Evolutionary conservation across 2,329 filamentous ascomycete genomes (phyloP).

Genomic region (Ascochyta rabiei): DNA sequence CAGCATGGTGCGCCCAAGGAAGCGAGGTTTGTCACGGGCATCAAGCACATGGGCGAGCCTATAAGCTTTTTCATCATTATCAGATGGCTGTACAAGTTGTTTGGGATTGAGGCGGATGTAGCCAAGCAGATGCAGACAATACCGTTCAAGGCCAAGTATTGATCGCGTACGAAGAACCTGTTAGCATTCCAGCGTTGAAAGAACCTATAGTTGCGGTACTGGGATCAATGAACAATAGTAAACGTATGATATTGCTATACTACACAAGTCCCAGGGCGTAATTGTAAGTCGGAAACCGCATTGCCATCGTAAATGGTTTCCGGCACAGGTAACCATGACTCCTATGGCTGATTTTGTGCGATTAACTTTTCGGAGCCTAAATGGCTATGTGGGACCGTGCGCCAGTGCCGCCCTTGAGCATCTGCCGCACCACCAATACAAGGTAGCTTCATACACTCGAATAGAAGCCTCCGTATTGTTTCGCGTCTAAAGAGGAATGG

Average conservation of each 20-base stretch:
- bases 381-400: too few relatives aligned
- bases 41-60: constrained; percentile 60
- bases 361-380: too few relatives aligned
- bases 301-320: too few relatives aligned
- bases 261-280: too few relatives aligned
- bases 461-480: not conserved
- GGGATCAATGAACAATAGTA: too few relatives aligned
- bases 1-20: constrained; percentile 61
- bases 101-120: constrained; percentile 52
- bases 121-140: constrained; percentile 55
- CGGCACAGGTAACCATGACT: too few relatives aligned
- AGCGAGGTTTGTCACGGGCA: constrained; percentile 52
- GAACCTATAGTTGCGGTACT: not conserved
- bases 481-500: not conserved
- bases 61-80: constrained; percentile 57
- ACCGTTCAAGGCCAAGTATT: constrained; percentile 55
- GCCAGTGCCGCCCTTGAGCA: too few relatives aligned
- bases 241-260: too few relatives aligned
- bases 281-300: too few relatives aligned
- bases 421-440: too few relatives aligned
- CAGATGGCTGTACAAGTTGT: constrained; percentile 57
- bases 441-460: not conserved
- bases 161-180: not conserved
- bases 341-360: too few relatives aligned
- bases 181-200: not conserved